Conservation (phyloP, 2,329 filamentous ascomycete genomes). For the Penicillium capsulatum region DNA sequence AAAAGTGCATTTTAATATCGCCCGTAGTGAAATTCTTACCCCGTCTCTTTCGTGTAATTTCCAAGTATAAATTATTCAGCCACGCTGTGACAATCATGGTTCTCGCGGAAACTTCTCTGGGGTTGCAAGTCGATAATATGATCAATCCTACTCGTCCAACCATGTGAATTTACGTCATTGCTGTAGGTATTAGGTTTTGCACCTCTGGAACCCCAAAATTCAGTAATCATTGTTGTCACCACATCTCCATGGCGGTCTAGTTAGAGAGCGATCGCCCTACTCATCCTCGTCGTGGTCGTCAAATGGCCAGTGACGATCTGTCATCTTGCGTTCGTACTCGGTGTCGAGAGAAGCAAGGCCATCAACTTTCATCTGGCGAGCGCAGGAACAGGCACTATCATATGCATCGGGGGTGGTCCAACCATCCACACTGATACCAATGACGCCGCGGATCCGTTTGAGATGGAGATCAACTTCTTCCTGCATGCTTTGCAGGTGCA, state of each 20-base stretch:
- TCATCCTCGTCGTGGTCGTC: not conserved
- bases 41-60: no score
- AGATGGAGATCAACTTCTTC: slow-evolving; percentile 15
- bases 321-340: not conserved
- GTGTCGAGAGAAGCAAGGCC: not conserved
- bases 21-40: no score
- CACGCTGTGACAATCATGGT: no score
- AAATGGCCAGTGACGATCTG: not conserved
- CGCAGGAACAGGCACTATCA: slow-evolving; percentile 9
- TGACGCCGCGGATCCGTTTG: slow-evolving; percentile 3
- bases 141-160: no score
- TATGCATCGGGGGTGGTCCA: slow-evolving; percentile 13
- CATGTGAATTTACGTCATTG: no score
- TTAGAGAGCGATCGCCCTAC: not conserved
- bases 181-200: no score
- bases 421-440: slow-evolving; percentile 14
- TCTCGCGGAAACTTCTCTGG: no score
- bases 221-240: no score
- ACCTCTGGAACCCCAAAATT: no score
- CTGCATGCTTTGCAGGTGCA: slow-evolving; percentile 4
- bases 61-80: no score
- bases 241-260: not conserved
- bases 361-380: slow-evolving; percentile 5
- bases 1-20: no score
- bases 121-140: no score